Conservation (phyloP, 768 basidiomycete species). For the Lenzites betulinus region DNA sequence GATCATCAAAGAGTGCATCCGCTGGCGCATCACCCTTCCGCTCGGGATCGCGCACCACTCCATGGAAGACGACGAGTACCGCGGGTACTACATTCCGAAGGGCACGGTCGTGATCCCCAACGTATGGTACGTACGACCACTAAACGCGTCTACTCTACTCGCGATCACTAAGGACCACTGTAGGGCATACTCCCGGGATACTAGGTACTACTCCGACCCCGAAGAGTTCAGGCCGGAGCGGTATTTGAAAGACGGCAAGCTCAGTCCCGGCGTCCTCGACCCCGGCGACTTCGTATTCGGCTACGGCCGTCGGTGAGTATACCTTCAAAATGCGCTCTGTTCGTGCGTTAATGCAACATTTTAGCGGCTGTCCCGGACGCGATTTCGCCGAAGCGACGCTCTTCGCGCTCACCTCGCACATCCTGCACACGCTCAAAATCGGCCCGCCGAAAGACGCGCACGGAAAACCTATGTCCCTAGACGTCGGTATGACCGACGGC, state of each 20-base stretch:
- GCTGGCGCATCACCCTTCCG: slow-evolving; percentile 20
- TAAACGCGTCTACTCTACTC: background rate
- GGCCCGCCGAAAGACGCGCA: background rate
- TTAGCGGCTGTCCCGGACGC: slow-evolving; percentile 7
- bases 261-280: slow-evolving; percentile 4
- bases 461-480: background rate
- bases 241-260: slow-evolving; percentile 8
- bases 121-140: slow-evolving; percentile 4
- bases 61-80: slow-evolving; percentile 16
- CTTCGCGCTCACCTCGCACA: background rate
- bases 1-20: slow-evolving; percentile 11
- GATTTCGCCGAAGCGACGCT: background rate
- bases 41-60: slow-evolving; percentile 34
- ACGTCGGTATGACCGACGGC: background rate
- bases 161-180: background rate
- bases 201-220: slow-evolving; percentile 8
- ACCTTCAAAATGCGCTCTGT: too few species aligned
- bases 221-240: slow-evolving; percentile 17
- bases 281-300: slow-evolving; percentile 16
- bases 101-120: slow-evolving; percentile 17
- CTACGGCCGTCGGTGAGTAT: slow-evolving; percentile 17
- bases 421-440: slow-evolving; percentile 5
- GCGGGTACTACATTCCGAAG: slow-evolving; percentile 10
- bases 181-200: background rate
- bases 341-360: background rate